Evolutionary conservation across 1,284 basidiomycete genomes (phyloP).

Genomic region (Cryptococcus floricola): DNA sequence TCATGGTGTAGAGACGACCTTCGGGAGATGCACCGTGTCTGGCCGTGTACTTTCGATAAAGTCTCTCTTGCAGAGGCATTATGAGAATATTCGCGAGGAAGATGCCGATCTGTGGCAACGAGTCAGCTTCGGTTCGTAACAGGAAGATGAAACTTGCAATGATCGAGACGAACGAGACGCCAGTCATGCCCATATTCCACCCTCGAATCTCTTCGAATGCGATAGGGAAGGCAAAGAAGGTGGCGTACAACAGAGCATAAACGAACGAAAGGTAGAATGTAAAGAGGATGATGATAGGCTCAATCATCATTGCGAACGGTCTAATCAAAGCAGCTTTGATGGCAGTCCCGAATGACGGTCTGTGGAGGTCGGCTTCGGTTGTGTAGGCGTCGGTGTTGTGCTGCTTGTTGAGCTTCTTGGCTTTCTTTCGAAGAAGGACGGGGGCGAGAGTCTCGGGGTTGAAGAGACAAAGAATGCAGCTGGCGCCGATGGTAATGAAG

Average conservation of each 20-base stretch:
- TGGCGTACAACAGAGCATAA: slow-evolving; percentile 47
- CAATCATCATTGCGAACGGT: slow-evolving; percentile 50
- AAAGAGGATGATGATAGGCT: slow-evolving; percentile 51
- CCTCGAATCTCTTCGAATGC: slow-evolving; percentile 46
- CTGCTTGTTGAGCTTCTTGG: slow-evolving; percentile 43
- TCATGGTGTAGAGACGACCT: slow-evolving; percentile 37
- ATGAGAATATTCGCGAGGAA: slow-evolving; percentile 23
- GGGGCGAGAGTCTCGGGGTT: slow-evolving; percentile 49
- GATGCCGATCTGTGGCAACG: slow-evolving; percentile 32
- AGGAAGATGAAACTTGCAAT: slow-evolving; percentile 22
- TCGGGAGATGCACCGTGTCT: slow-evolving; percentile 22
- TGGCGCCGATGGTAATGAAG: slow-evolving; percentile 43
- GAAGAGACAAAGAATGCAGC: slow-evolving; percentile 35
- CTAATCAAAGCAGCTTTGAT: slow-evolving; percentile 46
- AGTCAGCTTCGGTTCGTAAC: neutral
- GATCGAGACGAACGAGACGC: slow-evolving; percentile 44
- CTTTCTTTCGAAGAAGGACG: slow-evolving; percentile 44
- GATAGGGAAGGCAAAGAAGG: slow-evolving; percentile 47
- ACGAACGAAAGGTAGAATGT: slow-evolving; percentile 52
- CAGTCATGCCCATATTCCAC: slow-evolving; percentile 43
- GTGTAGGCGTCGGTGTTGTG: slow-evolving; percentile 43
- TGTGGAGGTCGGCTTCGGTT: slow-evolving; percentile 42
- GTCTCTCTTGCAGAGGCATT: slow-evolving; percentile 40
- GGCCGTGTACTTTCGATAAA: slow-evolving; percentile 19
- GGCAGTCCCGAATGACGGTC: slow-evolving; percentile 28